Base-by-base conservation (phyloP, 179 eudicot species). In the Corrigiola litoralis region DNA sequence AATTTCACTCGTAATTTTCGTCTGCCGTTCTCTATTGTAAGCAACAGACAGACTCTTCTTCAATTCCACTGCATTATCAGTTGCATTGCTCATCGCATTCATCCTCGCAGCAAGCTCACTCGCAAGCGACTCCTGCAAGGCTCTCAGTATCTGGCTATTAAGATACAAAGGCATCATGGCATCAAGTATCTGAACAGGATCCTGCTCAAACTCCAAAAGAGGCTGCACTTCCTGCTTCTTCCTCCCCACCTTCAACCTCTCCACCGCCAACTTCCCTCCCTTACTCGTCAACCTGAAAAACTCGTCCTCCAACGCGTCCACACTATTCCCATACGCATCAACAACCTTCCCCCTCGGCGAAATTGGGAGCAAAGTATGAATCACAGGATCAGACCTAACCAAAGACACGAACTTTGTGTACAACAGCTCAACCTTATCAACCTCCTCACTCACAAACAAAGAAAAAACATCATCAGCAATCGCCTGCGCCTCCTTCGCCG, bases 21-120 rank as follows among this genome's bases (percentile, higher is more conserved):
- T 62, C 70, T 90, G 97, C 44, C 97, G 69, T 44, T 77, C 79
- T 41, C 91, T 65, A 65, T 89, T 83, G 44, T 81, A 89, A 61
- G 70, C 79, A 18, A 65, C 65, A 6, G 85, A 71, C 25, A 88
- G 70, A 5, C 47, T 40, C 72, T 75, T 88, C 55, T 64, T 78
- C 85, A 88, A 75, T 44, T 90, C 95, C 33, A 62, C 61, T 3
- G 96, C 95, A 65, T 87, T 89, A 67, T 87, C 95, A 21, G 87
- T 89, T 4, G 95, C 95, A 79, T 61, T 85, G 37, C 79, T 87
- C 95, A 85, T 85, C 0, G 95, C 92, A 68, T 77, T 80, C 97
- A 90, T 90, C 75, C 97, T 82, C 1, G 95, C 67, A 0, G 97
- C 90, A 34, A 90, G 83, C 84, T 90, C 97, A 59, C 97, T 90